These are phyloP conservation scores for Kalanchoe fedtschenkoi DNA, from an alignment of 164 flowering plant species.

Conservation along the genomic window DNA sequence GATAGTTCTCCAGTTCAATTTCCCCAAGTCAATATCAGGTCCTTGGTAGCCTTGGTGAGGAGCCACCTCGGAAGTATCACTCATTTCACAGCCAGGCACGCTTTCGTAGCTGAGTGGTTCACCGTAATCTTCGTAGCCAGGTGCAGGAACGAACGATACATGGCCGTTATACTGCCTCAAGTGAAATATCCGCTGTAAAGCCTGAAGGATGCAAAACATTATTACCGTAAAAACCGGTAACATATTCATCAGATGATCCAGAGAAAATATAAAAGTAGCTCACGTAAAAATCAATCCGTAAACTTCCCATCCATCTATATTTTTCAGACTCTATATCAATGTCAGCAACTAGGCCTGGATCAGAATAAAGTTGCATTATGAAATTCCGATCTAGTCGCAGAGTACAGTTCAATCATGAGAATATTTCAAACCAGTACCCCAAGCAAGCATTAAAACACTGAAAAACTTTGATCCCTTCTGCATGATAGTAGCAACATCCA, in stretches of 20 bases:
- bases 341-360: slow-evolving; percentile 88
- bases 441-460: slow-evolving; percentile 93
- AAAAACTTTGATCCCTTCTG: slow-evolving; percentile 70
- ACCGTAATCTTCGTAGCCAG: slow-evolving; percentile 74
- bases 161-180: slow-evolving; percentile 68
- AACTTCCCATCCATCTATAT: slow-evolving; percentile 96
- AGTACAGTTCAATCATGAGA: not conserved
- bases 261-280: slow-evolving; percentile 12
- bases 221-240: too few relatives aligned
- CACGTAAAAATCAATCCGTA: slow-evolving; percentile 89
- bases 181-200: slow-evolving; percentile 44
- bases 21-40: slow-evolving; percentile 29
- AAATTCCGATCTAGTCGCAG: not conserved
- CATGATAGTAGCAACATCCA: slow-evolving; percentile 80
- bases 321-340: slow-evolving; percentile 97
- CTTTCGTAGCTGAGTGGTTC: slow-evolving; percentile 29
- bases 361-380: not conserved
- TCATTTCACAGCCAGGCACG: slow-evolving; percentile 19
- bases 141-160: slow-evolving; percentile 79
- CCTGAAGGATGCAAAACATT: slow-evolving; percentile 26
- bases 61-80: slow-evolving; percentile 12
- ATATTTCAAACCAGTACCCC: slow-evolving; percentile 48
- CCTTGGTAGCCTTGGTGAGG: slow-evolving; percentile 43
- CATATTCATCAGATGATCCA: not conserved
- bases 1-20: slow-evolving; percentile 58